Evolutionary conservation across 306 rosid genomes (phyloP), one percentile per base, ranked within the genome.

Genomic region (Rosa rugosa): DNA sequence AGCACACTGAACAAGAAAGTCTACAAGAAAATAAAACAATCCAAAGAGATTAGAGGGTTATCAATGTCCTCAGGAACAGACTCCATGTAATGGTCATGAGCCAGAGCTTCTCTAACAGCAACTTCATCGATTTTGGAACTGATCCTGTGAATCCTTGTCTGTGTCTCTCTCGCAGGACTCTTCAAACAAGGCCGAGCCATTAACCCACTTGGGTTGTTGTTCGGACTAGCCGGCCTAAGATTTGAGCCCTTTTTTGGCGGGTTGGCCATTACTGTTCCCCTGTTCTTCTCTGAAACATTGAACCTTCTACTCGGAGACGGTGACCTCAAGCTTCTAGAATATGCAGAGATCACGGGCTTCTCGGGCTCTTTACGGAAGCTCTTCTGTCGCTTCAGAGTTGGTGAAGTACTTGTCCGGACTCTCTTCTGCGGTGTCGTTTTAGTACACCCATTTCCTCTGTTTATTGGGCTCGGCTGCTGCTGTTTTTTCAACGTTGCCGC

Each of bases 1-100:
- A 4, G 54, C 73, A 82, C 77, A 34, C 75, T 63, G 53, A 49
- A 38, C 46, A 5, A 40, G 6, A 44, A 45, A 77, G 34, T 87
- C 91, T 92, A 94, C 70, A 92, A 65, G 84, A 94, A 92, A 81
- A 94, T 94, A 80, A 94, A 94, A 75, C 97, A 94, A 78, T 94
- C 97, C 87, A 94, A 85, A 76, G 95, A 84, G 73, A 94, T 91
- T 71, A 91, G 87, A 57, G 97, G 97, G 80, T 92, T 92, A n/a
- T 89, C 82, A 77, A 92, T 83, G 82, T 94, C 97, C 86, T 91
- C 76, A 20, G 81, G 73, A 69, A 77, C 62, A 6, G 77, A 53
- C 49, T 90, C 92, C 73, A 80, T 8, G 31, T 82, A 84, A 50
- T 75, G 72, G 38, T 73, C 72, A 31, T 65, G 65, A 51, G 83